A percentile compares a stretch with the other conserved stretches of the same genome.
Conservation (phyloP, 169 alveolate genomes). For the Ichthyophthirius multifiliis region DNA sequence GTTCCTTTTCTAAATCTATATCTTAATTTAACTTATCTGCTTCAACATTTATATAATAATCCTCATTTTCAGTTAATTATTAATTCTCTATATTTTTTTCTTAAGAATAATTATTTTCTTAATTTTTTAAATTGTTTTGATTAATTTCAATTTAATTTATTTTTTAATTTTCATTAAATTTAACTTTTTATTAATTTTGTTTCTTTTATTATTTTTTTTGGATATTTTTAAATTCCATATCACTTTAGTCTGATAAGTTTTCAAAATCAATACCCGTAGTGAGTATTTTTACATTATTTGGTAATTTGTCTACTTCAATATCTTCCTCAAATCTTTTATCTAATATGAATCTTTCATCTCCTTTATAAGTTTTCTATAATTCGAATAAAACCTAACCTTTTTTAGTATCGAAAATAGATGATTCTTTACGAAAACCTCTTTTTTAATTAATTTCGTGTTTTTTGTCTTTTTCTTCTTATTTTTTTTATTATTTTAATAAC, state of each 20-base stretch:
- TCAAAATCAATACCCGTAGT: slow-evolving; percentile 1
- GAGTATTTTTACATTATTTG: background rate
- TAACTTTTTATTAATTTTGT: background rate
- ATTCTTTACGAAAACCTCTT: no score
- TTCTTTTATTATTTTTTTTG: background rate
- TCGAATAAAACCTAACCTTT: slow-evolving; percentile 34
- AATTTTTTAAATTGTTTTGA: background rate
- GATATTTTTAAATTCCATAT: background rate
- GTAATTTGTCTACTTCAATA: slow-evolving; percentile 17
- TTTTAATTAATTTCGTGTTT: no score
- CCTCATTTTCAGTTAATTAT: background rate
- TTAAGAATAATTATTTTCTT: background rate
- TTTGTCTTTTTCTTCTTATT: no score
- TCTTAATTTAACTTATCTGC: slow-evolving; percentile 20
- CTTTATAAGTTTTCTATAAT: slow-evolving; percentile 32
- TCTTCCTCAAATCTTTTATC: slow-evolving; percentile 27
- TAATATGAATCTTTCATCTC: slow-evolving; percentile 36
- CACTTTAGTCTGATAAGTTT: background rate
- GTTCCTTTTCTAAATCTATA: slow-evolving; percentile 6
- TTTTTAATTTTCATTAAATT: background rate
- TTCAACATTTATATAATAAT: background rate
- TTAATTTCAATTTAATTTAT: background rate
- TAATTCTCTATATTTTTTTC: background rate
- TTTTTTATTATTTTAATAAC: no score
- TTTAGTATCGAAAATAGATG: slow-evolving; percentile 13